Percentiles rank a stretch among this genome's conserved stretches.
Evolutionary conservation across 1,284 basidiomycete genomes (phyloP).

Genomic region (Pseudozyma tsukubaensis): DNA sequence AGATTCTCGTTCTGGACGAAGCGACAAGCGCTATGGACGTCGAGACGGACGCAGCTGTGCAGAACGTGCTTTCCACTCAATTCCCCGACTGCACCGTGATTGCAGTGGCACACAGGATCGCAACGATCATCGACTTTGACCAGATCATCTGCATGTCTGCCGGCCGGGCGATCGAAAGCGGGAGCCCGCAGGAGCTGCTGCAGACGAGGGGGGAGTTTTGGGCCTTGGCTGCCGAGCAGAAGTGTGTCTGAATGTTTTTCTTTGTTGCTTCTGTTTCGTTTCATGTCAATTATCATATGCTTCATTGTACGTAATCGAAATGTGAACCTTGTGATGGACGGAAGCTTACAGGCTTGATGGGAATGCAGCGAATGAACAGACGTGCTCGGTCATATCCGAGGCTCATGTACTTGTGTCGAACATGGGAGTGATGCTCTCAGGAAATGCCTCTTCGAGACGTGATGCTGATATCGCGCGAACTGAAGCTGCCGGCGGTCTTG

Average conservation of each 20-base stretch:
- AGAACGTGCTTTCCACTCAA: conserved; percentile 72
- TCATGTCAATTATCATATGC: not conserved
- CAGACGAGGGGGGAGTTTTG: conserved; percentile 45
- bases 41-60: conserved; percentile 72
- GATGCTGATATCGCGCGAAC: no score
- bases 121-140: conserved; percentile 81
- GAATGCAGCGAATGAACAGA: no score
- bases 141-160: conserved; percentile 81
- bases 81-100: conserved; percentile 58
- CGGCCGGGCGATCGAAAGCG: conserved; percentile 76
- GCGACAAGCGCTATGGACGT: conserved; percentile 55
- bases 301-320: no score
- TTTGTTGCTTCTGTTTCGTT: not conserved
- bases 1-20: conserved; percentile 74
- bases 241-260: conserved; percentile 28
- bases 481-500: no score
- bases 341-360: no score
- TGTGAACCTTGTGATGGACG: no score
- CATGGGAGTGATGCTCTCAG: no score
- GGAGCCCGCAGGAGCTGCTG: conserved; percentile 45
- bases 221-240: conserved; percentile 56
- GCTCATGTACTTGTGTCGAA: no score
- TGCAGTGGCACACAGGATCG: conserved; percentile 74
- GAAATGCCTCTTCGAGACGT: no score
- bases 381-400: not conserved